Base-by-base conservation (phyloP, 768 basidiomycete genomes). In the Cubamyces sp. region DNA sequence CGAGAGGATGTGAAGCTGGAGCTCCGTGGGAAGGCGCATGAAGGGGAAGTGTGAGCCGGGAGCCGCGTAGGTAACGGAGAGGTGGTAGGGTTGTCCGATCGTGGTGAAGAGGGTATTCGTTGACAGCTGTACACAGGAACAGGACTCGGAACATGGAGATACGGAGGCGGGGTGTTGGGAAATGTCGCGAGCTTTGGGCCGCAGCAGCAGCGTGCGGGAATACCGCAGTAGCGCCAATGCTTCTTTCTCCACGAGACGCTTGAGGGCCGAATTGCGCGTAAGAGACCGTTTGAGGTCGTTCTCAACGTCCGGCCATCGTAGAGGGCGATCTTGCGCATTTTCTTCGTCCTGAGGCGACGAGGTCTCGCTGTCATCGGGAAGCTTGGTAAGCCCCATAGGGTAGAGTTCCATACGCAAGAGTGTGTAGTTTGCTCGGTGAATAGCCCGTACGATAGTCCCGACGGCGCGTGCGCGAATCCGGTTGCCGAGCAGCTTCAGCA, bases 401-500 rank as follows among this genome's bases (percentile, higher is more conserved):
- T 81, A 80, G 56, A 86, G 61, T 58, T 83, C 85, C 52, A 87
- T 71, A n/a, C 69, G 74, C 45, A 72, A 66, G 12, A 90, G 71
- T 3, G 76, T 72, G 65, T 77, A 82, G 68, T 87, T 88, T 40
- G 72, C 60, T 34, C 66, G 73, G 54, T 79, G 69, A 18, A 87
- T 76, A 21, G 81, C 80, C 12, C 71, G 68, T 30, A 85, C 71
- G 45, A 90, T 81, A 16, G 69, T 68, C 39, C 71, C 72, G 18
- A 84, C 79, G 11, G 78, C 82, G 2, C 66, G 74, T 47, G 77
- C 70, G 4, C 82, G 83, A 8, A 90, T 70, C 28, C 73, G 71
- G 61, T 90, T 90, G 40, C 81, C 83, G 61, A 82, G 87, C 61
- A 83, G 79, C 55, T 79, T 81, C 43, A 89, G 74, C 3, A 75